Evolutionary conservation across 1,284 basidiomycete species (phyloP), one percentile per base, ranked within the genome.

Genomic region (Rhodotorula sp.): DNA sequence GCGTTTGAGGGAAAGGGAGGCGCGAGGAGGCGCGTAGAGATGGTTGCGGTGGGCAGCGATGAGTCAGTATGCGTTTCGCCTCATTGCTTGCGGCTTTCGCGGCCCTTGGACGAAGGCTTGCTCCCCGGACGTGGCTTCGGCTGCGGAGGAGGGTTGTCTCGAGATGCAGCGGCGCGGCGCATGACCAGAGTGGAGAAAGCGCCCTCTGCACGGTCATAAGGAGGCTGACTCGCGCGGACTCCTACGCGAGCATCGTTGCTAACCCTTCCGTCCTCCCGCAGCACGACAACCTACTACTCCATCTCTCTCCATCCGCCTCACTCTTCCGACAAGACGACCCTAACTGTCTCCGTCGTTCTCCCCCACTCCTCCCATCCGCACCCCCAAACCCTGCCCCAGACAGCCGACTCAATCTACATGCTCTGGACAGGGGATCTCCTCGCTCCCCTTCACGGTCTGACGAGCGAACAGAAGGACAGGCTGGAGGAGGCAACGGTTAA

Each of bases 21-120:
- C 51, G 80, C 84, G 71, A 83, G 84, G 75, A 78, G 82, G 51
- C 81, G 81, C 60, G 83, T 82, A 87, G 90, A 78, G 64, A 84
- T 81, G 73, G 71, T 55, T 61, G 20, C 52, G 2, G 52, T 67
- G 8, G 64, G 59, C 1, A 30, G 62, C 2, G 26, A 69, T 24
- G 62, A 47, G 67, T 64, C 51, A 47, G 64, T 64, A 47, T 22
- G 3, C n/a, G 7, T 22, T 30, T 3, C 40, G 30, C 1, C 15
- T 18, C 1, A 24, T 34, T 16, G 4, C 56, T 28, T 11, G 34
- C 54, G 22, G 22, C 11, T 3, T 3, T n/a, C 0, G 15, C n/a
- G 4, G 1, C 6, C 2, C 7, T 18, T 3, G 16, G 2, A 18
- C 37, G 15, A 11, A 15, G 16, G 55, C 37, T 18, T 40, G 11